Evolutionary conservation across 1,284 basidiomycete genomes (phyloP).

Genomic region (Xerocomus tenax): DNA sequence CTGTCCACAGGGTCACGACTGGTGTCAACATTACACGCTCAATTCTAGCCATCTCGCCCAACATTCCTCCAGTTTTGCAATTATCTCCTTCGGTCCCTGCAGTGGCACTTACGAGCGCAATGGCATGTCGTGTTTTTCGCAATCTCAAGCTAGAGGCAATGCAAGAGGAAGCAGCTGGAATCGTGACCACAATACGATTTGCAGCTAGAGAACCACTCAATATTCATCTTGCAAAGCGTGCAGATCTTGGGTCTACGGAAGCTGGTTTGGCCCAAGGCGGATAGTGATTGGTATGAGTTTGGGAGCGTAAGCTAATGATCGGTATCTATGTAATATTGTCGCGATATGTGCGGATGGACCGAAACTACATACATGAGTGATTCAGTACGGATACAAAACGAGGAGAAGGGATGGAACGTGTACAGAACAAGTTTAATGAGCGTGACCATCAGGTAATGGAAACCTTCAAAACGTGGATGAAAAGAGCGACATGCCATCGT

Average conservation of each 20-base stretch:
- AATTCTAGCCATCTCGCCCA: slow-evolving; percentile 1
- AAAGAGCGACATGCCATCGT: slow-evolving; percentile 8
- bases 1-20: slow-evolving; percentile 17
- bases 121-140: slow-evolving; percentile 31
- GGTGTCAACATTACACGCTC: slow-evolving; percentile 17
- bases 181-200: slow-evolving; percentile 19
- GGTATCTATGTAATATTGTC: background rate
- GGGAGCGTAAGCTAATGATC: background rate
- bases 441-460: background rate
- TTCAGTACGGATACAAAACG: slow-evolving; percentile 16
- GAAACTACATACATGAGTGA: slow-evolving; percentile 4
- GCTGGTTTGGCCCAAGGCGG: slow-evolving; percentile 1
- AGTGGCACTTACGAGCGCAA: slow-evolving; percentile 25
- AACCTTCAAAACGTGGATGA: slow-evolving; percentile 1
- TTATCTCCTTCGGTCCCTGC: slow-evolving; percentile 17
- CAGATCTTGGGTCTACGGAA: background rate
- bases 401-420: slow-evolving; percentile 3
- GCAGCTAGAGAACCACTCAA: slow-evolving; percentile 4
- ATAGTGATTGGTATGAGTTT: background rate
- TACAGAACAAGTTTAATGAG: slow-evolving; percentile 2
- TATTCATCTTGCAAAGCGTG: background rate
- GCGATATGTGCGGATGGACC: background rate
- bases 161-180: slow-evolving; percentile 6
- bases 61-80: slow-evolving; percentile 15
- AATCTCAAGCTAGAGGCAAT: slow-evolving; percentile 26